Evolutionary conservation across 306 rosid genomes (phyloP), one percentile per base, ranked within the genome.

Genomic region (Fragaria vesca): DNA sequence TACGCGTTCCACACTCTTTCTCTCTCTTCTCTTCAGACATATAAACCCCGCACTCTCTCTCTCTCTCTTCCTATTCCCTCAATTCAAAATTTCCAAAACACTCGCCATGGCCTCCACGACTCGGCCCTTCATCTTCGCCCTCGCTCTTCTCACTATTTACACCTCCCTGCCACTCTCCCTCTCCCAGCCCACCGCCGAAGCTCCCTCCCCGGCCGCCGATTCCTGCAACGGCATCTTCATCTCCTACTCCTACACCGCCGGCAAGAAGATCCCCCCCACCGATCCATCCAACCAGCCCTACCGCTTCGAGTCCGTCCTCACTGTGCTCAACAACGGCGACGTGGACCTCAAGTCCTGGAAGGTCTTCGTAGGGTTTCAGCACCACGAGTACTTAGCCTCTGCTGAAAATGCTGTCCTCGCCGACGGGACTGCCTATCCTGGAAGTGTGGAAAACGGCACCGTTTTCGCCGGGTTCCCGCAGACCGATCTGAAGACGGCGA

Each of bases 401-500:
- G 99, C 99, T 2, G 73, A 91, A 5, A 81, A 86, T 67, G 97
- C 94, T 0, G 87, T 93, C 0, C 79, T 91, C 38, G 81, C 88
- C 2, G 98, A 88, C 61, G 98, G 98, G 34, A 75, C 76, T 0
- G 67, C 51, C 8, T 36, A 87, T 40, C 99, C 98, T 3, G 94
- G 87, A 26, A 45, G 63, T 2, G 97, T 96, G 4, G 94, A 87
- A 0, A 96, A 93, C 72, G 99, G 97, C 20, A 93, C 98, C 8
- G 65, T 91, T 51, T 88, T 96, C 2, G 90, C 92, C 0, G 99
- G 99, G 2, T 90, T 70, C 12, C 93, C 99, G 7, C 74, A 75
- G 93, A 86, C 94, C 1, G 98, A 96, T 83, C 96, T 96, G 77
- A 90, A 90, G 80, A 91, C 99, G 52, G 99, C 99, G 66, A 86